phyloP scores from a whole-genome alignment of 2,329 filamentous ascomycete species.

The Coleophoma crateriformis region DNA sequence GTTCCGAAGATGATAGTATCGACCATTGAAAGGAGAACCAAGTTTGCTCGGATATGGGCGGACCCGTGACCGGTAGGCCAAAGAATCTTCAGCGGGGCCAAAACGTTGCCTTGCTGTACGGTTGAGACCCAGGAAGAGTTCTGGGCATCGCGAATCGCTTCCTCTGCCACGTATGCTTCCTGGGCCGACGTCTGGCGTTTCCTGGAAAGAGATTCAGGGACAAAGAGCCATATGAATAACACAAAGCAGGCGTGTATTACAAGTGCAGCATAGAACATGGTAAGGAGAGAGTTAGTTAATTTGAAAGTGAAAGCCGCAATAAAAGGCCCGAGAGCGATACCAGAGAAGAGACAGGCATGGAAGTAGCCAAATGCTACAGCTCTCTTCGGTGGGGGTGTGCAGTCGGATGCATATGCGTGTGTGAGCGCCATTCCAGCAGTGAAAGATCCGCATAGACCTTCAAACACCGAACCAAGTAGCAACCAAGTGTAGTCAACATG shows the following conservation, averaged over 20 bases:
- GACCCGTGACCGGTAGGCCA: conserved; percentile 64
- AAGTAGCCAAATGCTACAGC: conserved; percentile 85
- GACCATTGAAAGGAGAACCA: conserved; percentile 73
- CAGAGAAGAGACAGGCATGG: conserved; percentile 81
- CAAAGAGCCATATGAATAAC: conserved; percentile 59
- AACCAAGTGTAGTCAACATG: conserved; percentile 72
- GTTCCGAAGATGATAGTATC: conserved; percentile 80
- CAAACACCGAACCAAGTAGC: conserved; percentile 68
- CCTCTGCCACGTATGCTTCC: conserved; percentile 54
- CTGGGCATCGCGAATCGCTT: conserved; percentile 23
- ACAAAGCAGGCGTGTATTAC: conserved; percentile 71
- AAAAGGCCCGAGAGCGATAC: conserved; percentile 83
- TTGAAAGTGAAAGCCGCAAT: conserved; percentile 76
- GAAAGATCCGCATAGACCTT: conserved; percentile 85
- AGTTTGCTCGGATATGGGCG: conserved; percentile 64
- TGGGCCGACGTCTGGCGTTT: conserved; percentile 65
- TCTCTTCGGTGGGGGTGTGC: conserved; percentile 72
- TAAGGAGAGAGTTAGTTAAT: conserved; percentile 66
- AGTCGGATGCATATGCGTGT: conserved; percentile 87
- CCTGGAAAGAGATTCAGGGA: conserved; percentile 81
- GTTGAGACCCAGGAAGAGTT: conserved; percentile 19
- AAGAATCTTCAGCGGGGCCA: conserved; percentile 73
- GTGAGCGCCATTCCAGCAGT: conserved; percentile 72
- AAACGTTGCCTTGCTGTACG: conserved; percentile 54
- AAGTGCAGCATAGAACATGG: conserved; percentile 80